phyloP scores from a whole-genome alignment of 2,329 filamentous ascomycete genomes.

The Pseudocercospora eumusae region DNA sequence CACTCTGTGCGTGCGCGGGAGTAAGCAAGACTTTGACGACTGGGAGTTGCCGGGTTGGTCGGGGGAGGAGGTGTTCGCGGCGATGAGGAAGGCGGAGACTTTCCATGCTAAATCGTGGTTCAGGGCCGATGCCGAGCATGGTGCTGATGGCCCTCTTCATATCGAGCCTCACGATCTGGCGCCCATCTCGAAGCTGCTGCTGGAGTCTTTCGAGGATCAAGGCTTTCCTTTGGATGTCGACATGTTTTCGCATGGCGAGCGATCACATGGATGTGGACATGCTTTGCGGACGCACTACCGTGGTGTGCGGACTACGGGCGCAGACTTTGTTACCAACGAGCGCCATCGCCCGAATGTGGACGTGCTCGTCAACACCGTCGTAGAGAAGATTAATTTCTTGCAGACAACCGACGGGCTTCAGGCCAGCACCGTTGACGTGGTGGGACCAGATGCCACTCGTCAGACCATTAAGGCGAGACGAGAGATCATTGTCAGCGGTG shows the following conservation, averaged over 20 bases:
- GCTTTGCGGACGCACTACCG: constrained; percentile 54
- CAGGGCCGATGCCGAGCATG: constrained; percentile 24
- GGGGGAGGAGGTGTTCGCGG: constrained; percentile 32
- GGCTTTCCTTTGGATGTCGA: constrained; percentile 30
- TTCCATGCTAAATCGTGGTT: constrained; percentile 32
- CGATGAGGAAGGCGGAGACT: constrained; percentile 32
- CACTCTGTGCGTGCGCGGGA: constrained; percentile 47
- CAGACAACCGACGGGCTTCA: constrained; percentile 53
- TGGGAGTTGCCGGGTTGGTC: constrained; percentile 32
- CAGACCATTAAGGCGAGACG: constrained; percentile 38
- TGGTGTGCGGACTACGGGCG: constrained; percentile 55
- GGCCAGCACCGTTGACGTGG: constrained; percentile 45
- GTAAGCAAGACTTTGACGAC: constrained; percentile 45
- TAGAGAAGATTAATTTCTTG: constrained; percentile 65
- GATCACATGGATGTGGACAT: constrained; percentile 58
- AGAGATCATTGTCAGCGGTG: constrained; percentile 44
- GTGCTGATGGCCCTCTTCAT: constrained; percentile 27
- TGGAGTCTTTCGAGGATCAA: constrained; percentile 29
- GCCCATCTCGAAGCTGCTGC: constrained; percentile 27
- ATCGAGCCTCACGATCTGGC: constrained; percentile 46
- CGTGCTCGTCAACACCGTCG: constrained; percentile 44
- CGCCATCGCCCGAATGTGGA: constrained; percentile 49
- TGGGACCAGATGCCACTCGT: constrained; percentile 42
- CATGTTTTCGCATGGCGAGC: constrained; percentile 45
- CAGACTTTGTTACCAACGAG: constrained; percentile 53